phyloP scores from a whole-genome alignment of 1,139 yeast species.

The Geotrichum citri-aurantii region DNA sequence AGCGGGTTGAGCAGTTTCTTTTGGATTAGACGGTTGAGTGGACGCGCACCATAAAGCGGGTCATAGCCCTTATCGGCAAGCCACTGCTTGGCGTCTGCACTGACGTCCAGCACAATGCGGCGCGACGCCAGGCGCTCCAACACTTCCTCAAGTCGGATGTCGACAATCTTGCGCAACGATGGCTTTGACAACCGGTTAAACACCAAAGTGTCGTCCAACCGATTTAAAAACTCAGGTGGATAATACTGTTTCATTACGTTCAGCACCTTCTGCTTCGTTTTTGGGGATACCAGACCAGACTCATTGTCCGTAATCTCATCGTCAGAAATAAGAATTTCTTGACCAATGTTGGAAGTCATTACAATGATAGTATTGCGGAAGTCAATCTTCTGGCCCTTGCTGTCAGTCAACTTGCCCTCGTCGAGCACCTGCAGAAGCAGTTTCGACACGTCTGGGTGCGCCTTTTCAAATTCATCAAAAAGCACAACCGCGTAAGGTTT shows the following conservation, averaged over 20 bases:
- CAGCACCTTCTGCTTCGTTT: slow-evolving; percentile 51
- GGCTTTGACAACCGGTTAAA: slow-evolving; percentile 79
- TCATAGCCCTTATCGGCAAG: slow-evolving; percentile 84
- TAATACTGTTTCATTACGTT: slow-evolving; percentile 65
- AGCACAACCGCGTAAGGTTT: slow-evolving; percentile 90
- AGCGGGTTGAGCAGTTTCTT: slow-evolving; percentile 77
- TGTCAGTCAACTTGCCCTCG: slow-evolving; percentile 90
- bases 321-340: slow-evolving; percentile 72
- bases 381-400: slow-evolving; percentile 90
- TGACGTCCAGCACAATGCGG: slow-evolving; percentile 61
- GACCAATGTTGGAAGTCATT: slow-evolving; percentile 97
- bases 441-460: slow-evolving; percentile 90
- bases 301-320: slow-evolving; percentile 45
- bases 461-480: slow-evolving; percentile 95
- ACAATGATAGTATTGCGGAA: slow-evolving; percentile 91
- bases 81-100: slow-evolving; percentile 59
- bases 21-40: slow-evolving; percentile 83
- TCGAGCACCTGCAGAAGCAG: slow-evolving; percentile 85
- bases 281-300: slow-evolving; percentile 44
- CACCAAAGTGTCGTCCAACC: slow-evolving; percentile 84
- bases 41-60: slow-evolving; percentile 90
- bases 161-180: slow-evolving; percentile 72
- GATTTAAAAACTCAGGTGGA: slow-evolving; percentile 92
- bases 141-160: slow-evolving; percentile 74
- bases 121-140: slow-evolving; percentile 73